Base-by-base conservation (phyloP, 768 basidiomycete genomes). In the Amanita molliuscula region DNA sequence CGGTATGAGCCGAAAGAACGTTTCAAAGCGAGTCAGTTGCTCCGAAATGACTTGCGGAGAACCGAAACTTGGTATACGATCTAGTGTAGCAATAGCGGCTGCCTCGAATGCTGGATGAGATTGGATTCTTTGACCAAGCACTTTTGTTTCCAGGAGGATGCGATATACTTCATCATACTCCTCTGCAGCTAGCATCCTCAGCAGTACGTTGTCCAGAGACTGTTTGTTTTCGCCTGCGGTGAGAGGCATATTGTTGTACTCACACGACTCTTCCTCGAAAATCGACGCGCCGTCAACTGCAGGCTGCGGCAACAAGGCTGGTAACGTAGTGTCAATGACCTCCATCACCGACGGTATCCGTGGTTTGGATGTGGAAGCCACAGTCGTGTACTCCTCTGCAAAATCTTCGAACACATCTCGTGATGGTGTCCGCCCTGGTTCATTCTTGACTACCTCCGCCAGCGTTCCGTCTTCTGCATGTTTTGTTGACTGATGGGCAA, bases 191-290 rank as follows among this genome's bases (percentile, higher is more conserved):
- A 68, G 53, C 36, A 69, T 53, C 10, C 53, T 36, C 9, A 46
- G 40, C n/a, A 70, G 59, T 15, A 52, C 49, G 13, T 33, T 15
- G n/a, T 53, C 52, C 18, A 42, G 43, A 25, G 56, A 57, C 28
- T n/a, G 44, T 42, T 34, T 52, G 47, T 44, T 54, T 42, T 55
- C 40, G 10, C 48, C 37, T 3, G 54, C 54, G 16, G 53, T 47
- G 45, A 38, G 45, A 38, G 41, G 31, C 29, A 51, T 31, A 8
- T 46, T 34, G n/a, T 43, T 29, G 46, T 67, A 67, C 33, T 66
- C 65, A 8, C 41, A 29, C 26, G 56, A 54, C 4, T 57, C 56
- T 15, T 66, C 67, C 54, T 72, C 71, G 34, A 72, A 69, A 6
- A 71, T 53, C n/a, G 57, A 51, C 2, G 36, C 20, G 47, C 63